Percentiles rank a stretch among this genome's conserved stretches.
These are phyloP conservation scores for Fraxinus greggii DNA, from an alignment of 305 asterid genomes.

Conservation along the genomic window DNA sequence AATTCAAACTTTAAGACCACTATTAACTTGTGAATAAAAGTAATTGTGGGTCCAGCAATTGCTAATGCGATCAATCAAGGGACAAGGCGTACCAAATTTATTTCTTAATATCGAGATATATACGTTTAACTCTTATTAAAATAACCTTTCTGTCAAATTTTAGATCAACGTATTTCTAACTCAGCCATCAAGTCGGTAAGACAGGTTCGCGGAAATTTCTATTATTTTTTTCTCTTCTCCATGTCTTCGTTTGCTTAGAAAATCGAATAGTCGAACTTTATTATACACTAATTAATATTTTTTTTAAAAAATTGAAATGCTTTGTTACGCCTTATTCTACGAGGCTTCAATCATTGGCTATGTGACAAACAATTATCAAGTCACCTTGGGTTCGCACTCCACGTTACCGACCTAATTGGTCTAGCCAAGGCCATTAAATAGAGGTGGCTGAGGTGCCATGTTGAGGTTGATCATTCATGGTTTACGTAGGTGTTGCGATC, in stretches of 20 bases:
- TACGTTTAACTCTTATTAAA: not conserved
- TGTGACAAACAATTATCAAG: not conserved
- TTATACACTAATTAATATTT: not conserved
- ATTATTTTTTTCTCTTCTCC: not conserved
- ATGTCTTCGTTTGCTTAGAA: not conserved
- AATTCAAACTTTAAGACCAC: not conserved
- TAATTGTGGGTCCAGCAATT: not conserved
- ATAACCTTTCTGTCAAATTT: not conserved
- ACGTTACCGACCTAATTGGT: not conserved
- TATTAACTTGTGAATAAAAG: not conserved
- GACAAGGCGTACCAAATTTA: not conserved
- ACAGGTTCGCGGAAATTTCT: not conserved
- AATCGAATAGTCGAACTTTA: not conserved
- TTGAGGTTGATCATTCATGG: not conserved
- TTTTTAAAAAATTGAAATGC: not conserved
- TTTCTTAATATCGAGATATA: not conserved
- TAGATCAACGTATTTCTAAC: not conserved
- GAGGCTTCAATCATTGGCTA: not conserved
- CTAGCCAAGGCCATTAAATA: not conserved
- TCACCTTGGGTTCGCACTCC: not conserved
- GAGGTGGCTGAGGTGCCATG: not conserved
- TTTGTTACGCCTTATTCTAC: not conserved
- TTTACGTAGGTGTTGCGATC: not conserved
- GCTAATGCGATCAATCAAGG: not conserved
- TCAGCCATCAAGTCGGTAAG: not conserved